Conservation (phyloP, 2,329 filamentous ascomycete genomes). For the Fusarium algeriense region DNA sequence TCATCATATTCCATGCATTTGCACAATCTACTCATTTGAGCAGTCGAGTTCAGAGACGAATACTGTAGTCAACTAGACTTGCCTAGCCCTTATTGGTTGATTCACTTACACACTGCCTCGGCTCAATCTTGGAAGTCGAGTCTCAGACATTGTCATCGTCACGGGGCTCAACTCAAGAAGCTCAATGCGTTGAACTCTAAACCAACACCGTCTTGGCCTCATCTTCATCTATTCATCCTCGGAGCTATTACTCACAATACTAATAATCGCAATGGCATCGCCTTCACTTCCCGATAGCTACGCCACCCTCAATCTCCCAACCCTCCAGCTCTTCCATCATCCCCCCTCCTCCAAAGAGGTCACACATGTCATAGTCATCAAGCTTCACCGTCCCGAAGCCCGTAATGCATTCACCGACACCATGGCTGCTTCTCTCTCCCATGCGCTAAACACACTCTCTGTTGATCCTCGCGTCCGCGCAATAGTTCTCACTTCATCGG, state of each 20-base stretch:
- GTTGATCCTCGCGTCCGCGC: constrained; percentile 65
- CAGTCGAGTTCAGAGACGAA: background rate
- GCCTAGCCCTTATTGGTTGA: background rate
- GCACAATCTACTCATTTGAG: background rate
- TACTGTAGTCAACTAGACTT: background rate
- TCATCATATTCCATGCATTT: background rate
- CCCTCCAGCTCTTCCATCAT: constrained; percentile 63
- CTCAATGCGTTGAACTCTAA: constrained; percentile 22
- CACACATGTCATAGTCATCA: constrained; percentile 71
- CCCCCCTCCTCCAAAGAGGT: constrained; percentile 63
- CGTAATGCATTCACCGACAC: constrained; percentile 77
- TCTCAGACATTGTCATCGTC: constrained; percentile 2
- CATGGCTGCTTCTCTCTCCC: constrained; percentile 72
- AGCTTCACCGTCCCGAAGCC: constrained; percentile 72
- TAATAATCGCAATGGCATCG: constrained; percentile 40
- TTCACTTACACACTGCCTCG: constrained; percentile 10
- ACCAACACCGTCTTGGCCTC: constrained; percentile 12
- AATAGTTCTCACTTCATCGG: constrained; percentile 67
- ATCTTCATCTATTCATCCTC: background rate
- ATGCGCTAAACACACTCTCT: constrained; percentile 64
- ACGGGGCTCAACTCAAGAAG: constrained; percentile 17
- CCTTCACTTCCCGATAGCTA: constrained; percentile 54
- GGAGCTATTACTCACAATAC: background rate
- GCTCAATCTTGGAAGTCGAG: constrained; percentile 30
- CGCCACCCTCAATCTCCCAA: constrained; percentile 55